Base-by-base conservation (phyloP, 2,329 filamentous ascomycete genomes). In the Dactylellina parvicollis region DNA sequence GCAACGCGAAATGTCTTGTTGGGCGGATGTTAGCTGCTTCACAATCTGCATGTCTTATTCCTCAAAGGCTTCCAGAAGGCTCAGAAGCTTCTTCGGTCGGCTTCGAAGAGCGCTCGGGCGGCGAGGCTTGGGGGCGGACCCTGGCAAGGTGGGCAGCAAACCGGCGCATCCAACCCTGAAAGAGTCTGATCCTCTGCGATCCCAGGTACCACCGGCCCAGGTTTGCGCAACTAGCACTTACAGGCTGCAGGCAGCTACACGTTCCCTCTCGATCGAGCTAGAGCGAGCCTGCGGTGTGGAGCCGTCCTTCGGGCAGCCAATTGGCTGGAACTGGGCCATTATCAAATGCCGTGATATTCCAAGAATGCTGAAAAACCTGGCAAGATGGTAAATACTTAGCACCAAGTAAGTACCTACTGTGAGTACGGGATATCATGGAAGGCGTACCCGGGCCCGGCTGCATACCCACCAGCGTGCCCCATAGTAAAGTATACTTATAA, bases 221-320 rank as follows among this genome's bases (percentile, higher is more conserved):
- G 38, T 72, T 73, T 65, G 69, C 69, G 69, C 69, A 73, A 73
- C 60, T 59, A 60, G 59, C 67, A 72, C 66, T 71, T 44, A 72
- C 66, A 72, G 66, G 7, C 59, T 69, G 64, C 64, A 69, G 64
- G 34, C 46, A 52, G 46, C 32, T 59, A 62, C 55, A 69, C 38
- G 46, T 44, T 50, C 16, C 32, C 30, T 47, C 56, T 62, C 56
- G 65, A 70, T 70, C 56, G 40, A 60, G 64, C 64, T 57, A 70
- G 67, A 26, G 22, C 57, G 20, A 50, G 59, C 32, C 44, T 44
- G 52, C 18, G 50, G 24, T 50, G 65, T 60, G 65, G 65, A 30
- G 47, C 40, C 30, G 32, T 24, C 46, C 20, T 34, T 46, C 49
- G 40, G 44, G 32, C 40, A 49, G 52, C 56, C 65, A 70, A 70